These are phyloP conservation scores for Penicillium palitans DNA, from an alignment of 2,329 filamentous ascomycete genomes.

Conservation along the genomic window DNA sequence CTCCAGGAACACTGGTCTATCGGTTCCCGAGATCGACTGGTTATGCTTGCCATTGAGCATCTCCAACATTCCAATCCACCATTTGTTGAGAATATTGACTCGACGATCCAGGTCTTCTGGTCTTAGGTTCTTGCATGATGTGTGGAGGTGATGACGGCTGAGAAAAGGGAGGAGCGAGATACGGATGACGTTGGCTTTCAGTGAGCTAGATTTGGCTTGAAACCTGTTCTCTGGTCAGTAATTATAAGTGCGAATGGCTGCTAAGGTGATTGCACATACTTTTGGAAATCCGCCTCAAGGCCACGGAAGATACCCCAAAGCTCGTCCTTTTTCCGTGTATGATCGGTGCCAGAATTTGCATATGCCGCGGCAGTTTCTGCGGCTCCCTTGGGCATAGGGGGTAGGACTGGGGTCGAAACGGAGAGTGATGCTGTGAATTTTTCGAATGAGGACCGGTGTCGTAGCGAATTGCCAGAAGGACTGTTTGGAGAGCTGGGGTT, in stretches of 20 bases:
- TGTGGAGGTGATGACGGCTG: slow-evolving; percentile 65
- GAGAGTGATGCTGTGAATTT: slow-evolving; percentile 45
- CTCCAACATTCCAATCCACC: slow-evolving; percentile 83
- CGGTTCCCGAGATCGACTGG: slow-evolving; percentile 78
- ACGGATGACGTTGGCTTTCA: slow-evolving; percentile 76
- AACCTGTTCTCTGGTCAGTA: slow-evolving; percentile 53
- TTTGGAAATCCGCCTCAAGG: slow-evolving; percentile 68
- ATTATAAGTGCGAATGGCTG: background rate
- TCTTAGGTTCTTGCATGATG: slow-evolving; percentile 65
- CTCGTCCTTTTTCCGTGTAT: slow-evolving; percentile 64
- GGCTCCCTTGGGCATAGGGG: slow-evolving; percentile 48
- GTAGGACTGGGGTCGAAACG: slow-evolving; percentile 49
- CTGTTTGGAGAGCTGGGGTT: slow-evolving; percentile 38
- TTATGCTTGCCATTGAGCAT: slow-evolving; percentile 74
- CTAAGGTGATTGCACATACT: slow-evolving; percentile 45
- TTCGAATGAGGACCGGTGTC: slow-evolving; percentile 48
- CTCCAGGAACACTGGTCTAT: slow-evolving; percentile 77
- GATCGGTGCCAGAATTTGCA: slow-evolving; percentile 31
- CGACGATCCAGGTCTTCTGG: slow-evolving; percentile 81
- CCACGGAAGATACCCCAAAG: slow-evolving; percentile 67
- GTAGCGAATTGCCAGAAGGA: slow-evolving; percentile 44
- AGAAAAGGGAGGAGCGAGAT: slow-evolving; percentile 74
- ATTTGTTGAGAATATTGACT: slow-evolving; percentile 78
- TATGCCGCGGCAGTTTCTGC: slow-evolving; percentile 42
- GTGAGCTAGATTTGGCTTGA: slow-evolving; percentile 67